These are phyloP conservation scores for Neocucurbitaria cava DNA, from an alignment of 2,329 filamentous ascomycete species.

Conservation along the genomic window DNA sequence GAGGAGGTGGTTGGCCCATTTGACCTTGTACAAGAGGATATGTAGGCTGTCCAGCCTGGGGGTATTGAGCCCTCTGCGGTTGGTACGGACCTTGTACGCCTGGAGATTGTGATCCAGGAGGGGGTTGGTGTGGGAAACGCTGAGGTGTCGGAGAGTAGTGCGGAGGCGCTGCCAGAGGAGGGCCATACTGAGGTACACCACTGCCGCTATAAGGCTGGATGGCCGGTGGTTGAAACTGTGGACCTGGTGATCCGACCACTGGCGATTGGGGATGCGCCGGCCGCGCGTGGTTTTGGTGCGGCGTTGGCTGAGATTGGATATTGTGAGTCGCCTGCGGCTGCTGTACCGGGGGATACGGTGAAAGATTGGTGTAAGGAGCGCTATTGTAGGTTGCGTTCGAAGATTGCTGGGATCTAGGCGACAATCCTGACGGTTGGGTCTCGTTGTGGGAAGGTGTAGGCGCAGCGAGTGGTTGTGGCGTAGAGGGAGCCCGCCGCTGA, in stretches of 20 bases:
- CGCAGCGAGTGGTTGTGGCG: conserved; percentile 24
- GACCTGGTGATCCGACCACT: conserved; percentile 44
- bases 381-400: conserved; percentile 36
- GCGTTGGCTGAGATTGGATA: conserved; percentile 32
- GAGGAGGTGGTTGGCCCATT: conserved; percentile 47
- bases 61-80: conserved; percentile 42
- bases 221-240: conserved; percentile 39
- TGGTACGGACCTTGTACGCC: conserved; percentile 38
- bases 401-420: conserved; percentile 29
- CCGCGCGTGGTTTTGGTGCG: conserved; percentile 19
- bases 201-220: conserved; percentile 31
- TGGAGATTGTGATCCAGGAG: conserved; percentile 42
- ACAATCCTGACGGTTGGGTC: conserved; percentile 26
- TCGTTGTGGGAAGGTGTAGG: conserved; percentile 13
- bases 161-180: conserved; percentile 32
- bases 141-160: conserved; percentile 41
- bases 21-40: conserved; percentile 42
- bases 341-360: conserved; percentile 47
- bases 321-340: conserved; percentile 23
- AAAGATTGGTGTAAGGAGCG: conserved; percentile 44
- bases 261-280: conserved; percentile 44
- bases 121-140: conserved; percentile 31
- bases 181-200: conserved; percentile 34
- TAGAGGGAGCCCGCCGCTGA: conserved; percentile 18
- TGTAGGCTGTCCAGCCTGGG: conserved; percentile 36